Evolutionary conservation across 2,329 filamentous ascomycete species (phyloP).

Genomic region (Colletotrichum falcatum): DNA sequence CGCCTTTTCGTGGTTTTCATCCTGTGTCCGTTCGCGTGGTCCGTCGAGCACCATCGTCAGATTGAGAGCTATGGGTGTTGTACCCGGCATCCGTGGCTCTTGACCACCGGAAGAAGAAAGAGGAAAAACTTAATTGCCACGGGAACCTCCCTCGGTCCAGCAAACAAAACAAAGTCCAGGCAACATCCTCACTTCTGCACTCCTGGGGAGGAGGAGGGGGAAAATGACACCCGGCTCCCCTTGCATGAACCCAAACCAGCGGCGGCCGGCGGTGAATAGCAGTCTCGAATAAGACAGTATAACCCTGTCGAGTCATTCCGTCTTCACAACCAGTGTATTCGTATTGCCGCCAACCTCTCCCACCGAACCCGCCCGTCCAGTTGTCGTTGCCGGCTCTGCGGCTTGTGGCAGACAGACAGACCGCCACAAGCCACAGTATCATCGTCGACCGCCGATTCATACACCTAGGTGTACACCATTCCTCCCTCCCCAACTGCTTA

Average conservation of each 20-base stretch:
- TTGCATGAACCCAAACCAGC: conserved; percentile 37
- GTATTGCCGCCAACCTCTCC: neutral
- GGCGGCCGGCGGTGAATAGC: conserved; percentile 34
- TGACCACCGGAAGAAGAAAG: no score
- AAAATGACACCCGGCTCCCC: conserved; percentile 19
- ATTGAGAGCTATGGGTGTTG: neutral
- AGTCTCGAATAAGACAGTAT: conserved; percentile 20
- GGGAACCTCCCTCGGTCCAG: neutral
- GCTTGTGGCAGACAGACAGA: no score
- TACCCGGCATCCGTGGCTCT: neutral
- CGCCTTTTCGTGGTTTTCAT: neutral
- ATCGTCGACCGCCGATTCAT: conserved; percentile 10
- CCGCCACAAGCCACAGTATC: conserved; percentile 18
- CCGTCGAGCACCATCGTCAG: neutral
- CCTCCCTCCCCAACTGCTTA: neutral
- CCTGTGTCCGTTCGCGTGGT: neutral
- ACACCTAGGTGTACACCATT: no score
- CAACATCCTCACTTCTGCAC: neutral
- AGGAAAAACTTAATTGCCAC: conserved; percentile 20
- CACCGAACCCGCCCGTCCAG: neutral
- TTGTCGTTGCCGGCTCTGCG: neutral
- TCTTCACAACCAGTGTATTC: conserved; percentile 6
- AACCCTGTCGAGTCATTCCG: conserved; percentile 38
- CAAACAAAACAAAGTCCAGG: conserved; percentile 5
- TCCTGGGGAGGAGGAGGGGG: neutral